These are phyloP conservation scores for Podaxis sp. DNA, from an alignment of 768 basidiomycete species.

Conservation along the genomic window DNA sequence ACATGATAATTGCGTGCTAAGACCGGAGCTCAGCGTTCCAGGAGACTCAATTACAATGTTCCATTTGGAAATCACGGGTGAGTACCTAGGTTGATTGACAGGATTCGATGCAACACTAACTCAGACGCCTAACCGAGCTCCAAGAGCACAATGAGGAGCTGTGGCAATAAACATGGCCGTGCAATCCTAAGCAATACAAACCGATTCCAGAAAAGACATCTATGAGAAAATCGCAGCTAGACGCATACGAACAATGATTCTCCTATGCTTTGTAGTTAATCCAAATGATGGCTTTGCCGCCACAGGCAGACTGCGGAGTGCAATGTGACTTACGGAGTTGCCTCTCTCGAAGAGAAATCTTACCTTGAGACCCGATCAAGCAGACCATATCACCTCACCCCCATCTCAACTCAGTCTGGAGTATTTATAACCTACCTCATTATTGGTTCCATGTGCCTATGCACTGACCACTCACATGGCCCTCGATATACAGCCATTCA, in stretches of 20 bases:
- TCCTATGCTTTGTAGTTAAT: background rate
- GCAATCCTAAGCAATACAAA: background rate
- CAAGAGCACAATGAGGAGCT: background rate
- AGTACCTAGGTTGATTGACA: background rate
- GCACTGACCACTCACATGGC: background rate
- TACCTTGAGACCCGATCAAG: background rate
- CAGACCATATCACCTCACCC: background rate
- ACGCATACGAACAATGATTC: background rate
- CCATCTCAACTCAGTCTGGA: background rate
- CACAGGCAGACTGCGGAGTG: background rate
- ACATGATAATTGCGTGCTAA: background rate
- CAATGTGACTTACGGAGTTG: background rate
- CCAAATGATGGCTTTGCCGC: background rate
- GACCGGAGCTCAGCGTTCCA: no score
- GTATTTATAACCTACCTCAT: background rate
- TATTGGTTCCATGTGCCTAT: background rate
- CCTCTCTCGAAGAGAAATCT: background rate
- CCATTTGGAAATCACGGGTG: no score
- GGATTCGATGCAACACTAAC: background rate
- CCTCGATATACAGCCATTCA: conserved; percentile 8
- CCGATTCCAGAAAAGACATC: background rate
- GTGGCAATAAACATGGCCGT: background rate
- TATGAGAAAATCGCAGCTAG: background rate
- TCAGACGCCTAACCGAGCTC: background rate
- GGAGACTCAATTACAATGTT: no score